Evolutionary conservation across 306 rosid genomes (phyloP).

Genomic region (Glycyrrhiza uralensis): DNA sequence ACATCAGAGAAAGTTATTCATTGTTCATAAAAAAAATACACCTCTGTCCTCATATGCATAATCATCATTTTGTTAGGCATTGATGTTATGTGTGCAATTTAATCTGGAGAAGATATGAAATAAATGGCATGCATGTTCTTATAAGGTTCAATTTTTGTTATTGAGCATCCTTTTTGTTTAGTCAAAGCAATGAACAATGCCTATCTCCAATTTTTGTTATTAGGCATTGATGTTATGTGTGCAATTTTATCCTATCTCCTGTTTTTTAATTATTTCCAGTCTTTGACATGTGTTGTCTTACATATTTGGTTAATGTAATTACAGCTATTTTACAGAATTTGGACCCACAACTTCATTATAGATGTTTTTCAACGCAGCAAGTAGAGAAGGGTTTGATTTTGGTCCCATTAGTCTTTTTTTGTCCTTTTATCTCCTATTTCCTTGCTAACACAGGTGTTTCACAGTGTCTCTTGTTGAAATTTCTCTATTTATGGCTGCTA

Average conservation of each 20-base stretch:
- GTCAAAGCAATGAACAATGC: too few species aligned
- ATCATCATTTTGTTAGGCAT: neutral
- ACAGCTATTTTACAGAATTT: slow-evolving; percentile 20
- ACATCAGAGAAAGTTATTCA: neutral
- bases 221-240: neutral
- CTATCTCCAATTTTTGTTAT: too few species aligned
- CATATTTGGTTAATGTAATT: neutral
- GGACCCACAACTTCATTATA: slow-evolving; percentile 11
- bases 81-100: neutral
- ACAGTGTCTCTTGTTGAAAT: neutral
- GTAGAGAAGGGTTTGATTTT: neutral
- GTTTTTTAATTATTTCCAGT: neutral
- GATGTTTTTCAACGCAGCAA: slow-evolving; percentile 3
- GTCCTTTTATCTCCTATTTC: neutral
- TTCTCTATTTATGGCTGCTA: neutral
- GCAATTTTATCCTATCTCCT: neutral
- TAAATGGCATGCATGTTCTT: neutral
- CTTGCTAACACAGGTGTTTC: neutral
- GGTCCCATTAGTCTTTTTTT: neutral
- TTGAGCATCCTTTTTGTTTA: neutral
- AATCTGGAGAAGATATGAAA: neutral
- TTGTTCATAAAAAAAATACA: neutral
- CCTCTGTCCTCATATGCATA: neutral
- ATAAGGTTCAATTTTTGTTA: slow-evolving; percentile 15
- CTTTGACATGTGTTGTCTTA: neutral